Evolutionary conservation across 1,284 basidiomycete genomes (phyloP), one percentile per base, ranked within the genome.

Genomic region (Ustanciosporium gigantosporum): DNA sequence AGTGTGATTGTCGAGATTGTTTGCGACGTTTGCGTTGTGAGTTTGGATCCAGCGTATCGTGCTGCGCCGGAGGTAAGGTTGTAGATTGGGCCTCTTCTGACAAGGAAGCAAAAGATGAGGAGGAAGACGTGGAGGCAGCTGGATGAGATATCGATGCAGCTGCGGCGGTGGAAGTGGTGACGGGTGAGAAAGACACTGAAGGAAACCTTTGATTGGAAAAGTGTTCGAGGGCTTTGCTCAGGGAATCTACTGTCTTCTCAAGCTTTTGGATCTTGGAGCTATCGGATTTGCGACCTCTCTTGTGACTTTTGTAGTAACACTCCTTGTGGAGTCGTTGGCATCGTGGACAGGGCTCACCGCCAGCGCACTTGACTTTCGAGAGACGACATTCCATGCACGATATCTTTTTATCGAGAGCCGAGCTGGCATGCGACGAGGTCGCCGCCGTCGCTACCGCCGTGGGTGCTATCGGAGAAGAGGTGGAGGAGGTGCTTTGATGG

Each of bases 181-280:
- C 8, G 11, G 27, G 27, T 11, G 9, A 9, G 9, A n/a, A n/a
- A 9, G 27, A 29, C n/a, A n/a, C n/a, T n/a, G 27, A 29, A n/a
- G 27, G 27, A n/a, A n/a, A 29, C 15, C 56, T 65, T 44, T 43
- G 55, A 21, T 39, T 50, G 13, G 45, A 56, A 20, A 66, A 53
- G 16, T 66, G 50, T 20, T 62, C 52, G 7, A 66, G 51, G 4
- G 64, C 59, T 3, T 46, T 43, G 38, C 49, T 61, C 41, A 66
- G 52, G 13, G 64, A 57, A 13, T 62, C 49, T 27, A 66, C 57
- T n/a, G 59, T 61, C 25, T 41, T 50, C 41, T 66, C 58, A 22
- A 66, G 55, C 36, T 56, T 55, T 20, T 66, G 58, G 7, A 66
- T 58, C 58, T 66, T 66, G 50, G 52, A 58, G 40, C 48, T 66